Conservation (phyloP, 768 basidiomycete species). For the Cyclocybe cylindracea region DNA sequence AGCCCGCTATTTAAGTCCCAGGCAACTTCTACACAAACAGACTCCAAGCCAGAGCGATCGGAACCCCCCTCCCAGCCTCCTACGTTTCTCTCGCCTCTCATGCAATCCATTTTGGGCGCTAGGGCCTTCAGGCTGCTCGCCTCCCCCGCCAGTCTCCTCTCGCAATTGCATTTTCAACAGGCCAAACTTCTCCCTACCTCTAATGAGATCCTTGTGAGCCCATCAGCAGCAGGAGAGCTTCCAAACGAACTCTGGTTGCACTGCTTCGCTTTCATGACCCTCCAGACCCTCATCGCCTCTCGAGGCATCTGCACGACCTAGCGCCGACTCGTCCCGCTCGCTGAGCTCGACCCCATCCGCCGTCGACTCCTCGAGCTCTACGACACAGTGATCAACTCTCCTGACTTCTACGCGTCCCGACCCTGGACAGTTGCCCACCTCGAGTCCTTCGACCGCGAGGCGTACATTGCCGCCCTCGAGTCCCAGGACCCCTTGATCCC, state of each 20-base stretch:
- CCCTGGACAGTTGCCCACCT: not conserved
- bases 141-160: too few species aligned
- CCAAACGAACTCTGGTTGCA: slow-evolving; percentile 4
- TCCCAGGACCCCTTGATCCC: slow-evolving; percentile 2
- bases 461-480: not conserved
- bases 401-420: not conserved
- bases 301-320: not conserved
- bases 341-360: slow-evolving; percentile 1
- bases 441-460: not conserved
- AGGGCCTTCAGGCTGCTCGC: too few species aligned
- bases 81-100: too few species aligned
- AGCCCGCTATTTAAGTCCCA: too few species aligned
- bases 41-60: too few species aligned
- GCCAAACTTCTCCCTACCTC: too few species aligned
- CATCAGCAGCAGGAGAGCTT: not conserved
- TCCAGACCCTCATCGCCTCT: not conserved
- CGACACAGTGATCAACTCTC: not conserved
- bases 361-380: slow-evolving; percentile 1
- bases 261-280: slow-evolving; percentile 3
- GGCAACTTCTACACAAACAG: too few species aligned
- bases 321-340: slow-evolving; percentile 1
- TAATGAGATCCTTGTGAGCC: too few species aligned
- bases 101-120: too few species aligned
- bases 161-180: too few species aligned
- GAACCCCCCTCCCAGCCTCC: too few species aligned